Evolutionary conservation across 2,329 filamentous ascomycete genomes (phyloP).

Genomic region (Paramyrothecium sp.): DNA sequence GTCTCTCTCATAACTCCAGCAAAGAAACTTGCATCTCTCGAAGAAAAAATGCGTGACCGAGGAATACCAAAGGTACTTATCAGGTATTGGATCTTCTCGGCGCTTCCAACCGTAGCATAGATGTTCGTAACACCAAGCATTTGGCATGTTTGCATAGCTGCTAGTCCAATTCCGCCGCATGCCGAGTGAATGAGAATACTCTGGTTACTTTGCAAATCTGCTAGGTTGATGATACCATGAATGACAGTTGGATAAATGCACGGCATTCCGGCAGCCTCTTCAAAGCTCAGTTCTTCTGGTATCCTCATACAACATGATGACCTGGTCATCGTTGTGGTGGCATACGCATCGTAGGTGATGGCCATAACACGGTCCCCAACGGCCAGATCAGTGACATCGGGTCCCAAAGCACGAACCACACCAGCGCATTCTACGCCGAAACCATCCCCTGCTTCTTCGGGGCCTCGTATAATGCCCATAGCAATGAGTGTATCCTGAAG

Average conservation of each 20-base stretch:
- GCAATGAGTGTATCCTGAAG: neutral
- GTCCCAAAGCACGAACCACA: neutral
- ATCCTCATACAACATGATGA: slow-evolving; percentile 16
- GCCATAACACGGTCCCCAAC: neutral
- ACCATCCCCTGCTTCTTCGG: neutral
- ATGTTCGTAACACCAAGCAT: neutral
- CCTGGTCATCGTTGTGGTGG: neutral
- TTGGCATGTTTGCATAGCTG: neutral
- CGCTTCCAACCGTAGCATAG: neutral
- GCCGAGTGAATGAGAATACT: slow-evolving; percentile 10
- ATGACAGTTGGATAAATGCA: slow-evolving; percentile 26
- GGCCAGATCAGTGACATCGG: neutral
- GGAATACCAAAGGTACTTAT: no score
- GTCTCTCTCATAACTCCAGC: no score
- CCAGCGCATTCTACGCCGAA: neutral
- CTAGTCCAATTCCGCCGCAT: neutral
- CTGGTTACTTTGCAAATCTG: slow-evolving; percentile 16
- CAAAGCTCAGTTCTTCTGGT: slow-evolving; percentile 22
- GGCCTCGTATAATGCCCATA: neutral
- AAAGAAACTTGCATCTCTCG: no score
- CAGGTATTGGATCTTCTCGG: neutral
- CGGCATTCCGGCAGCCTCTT: slow-evolving; percentile 25
- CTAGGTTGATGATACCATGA: slow-evolving; percentile 15
- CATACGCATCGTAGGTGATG: neutral
- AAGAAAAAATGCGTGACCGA: no score